A percentile compares a stretch with the other conserved stretches of the same genome.
Evolutionary conservation across 2,329 filamentous ascomycete species (phyloP).

Genomic region (Gremmenia infestans): DNA sequence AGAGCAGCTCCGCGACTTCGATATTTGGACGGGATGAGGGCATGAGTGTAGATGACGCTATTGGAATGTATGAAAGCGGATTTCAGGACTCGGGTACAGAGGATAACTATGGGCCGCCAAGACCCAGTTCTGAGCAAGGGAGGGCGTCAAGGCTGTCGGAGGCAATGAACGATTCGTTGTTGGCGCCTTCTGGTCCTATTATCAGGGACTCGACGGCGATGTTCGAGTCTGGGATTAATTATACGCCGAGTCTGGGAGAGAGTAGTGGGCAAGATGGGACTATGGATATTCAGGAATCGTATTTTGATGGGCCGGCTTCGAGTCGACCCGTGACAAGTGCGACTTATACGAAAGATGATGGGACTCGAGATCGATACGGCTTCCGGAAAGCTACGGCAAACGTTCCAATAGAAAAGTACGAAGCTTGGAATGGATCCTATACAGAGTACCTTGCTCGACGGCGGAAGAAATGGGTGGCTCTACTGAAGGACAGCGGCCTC

Average conservation of each 20-base stretch:
- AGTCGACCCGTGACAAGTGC: constrained; percentile 15
- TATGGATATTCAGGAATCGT: constrained; percentile 11
- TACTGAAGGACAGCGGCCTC: constrained; percentile 72
- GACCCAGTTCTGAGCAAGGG: constrained; percentile 21
- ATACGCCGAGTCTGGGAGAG: constrained; percentile 41
- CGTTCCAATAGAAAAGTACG: constrained; percentile 70
- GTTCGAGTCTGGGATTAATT: constrained; percentile 30
- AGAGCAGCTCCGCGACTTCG: constrained; percentile 69
- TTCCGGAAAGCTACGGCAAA: constrained; percentile 87
- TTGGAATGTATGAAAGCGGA: constrained; percentile 64
- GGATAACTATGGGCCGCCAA: constrained; percentile 26
- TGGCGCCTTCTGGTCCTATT: constrained; percentile 9
- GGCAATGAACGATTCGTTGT: constrained; percentile 23
- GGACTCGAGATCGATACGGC: constrained; percentile 72
- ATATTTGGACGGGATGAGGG: constrained; percentile 49
- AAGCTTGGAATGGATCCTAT: constrained; percentile 74
- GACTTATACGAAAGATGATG: constrained; percentile 15
- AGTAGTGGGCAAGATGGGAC: neutral
- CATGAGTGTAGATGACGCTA: constrained; percentile 61
- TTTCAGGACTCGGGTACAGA: constrained; percentile 50
- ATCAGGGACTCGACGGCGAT: constrained; percentile 38
- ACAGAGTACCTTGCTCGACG: constrained; percentile 69
- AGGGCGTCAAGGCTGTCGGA: constrained; percentile 20
- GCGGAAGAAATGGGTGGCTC: constrained; percentile 73
- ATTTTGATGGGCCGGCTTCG: constrained; percentile 10